Evolutionary conservation across 148 eudicot genomes (phyloP).

Genomic region (Linanthus parryae): DNA sequence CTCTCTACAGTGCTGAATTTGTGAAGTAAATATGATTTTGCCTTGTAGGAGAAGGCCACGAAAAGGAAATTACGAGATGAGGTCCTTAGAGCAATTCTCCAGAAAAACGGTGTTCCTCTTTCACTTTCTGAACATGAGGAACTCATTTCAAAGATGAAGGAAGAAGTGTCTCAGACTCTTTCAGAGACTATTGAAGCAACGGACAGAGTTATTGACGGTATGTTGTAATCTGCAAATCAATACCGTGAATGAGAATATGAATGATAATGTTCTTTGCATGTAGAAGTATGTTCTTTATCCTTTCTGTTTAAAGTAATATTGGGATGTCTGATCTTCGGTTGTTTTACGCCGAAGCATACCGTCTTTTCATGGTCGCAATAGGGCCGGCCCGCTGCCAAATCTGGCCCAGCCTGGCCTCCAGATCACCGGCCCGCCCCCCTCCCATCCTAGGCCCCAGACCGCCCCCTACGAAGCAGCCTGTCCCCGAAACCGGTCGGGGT

Average conservation of each 20-base stretch:
- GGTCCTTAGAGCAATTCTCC: conserved; percentile 17
- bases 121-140: conserved; percentile 15
- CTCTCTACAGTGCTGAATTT: background rate
- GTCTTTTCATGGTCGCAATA: too few relatives aligned
- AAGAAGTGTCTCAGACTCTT: conserved; percentile 16
- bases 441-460: too few relatives aligned
- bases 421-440: too few relatives aligned
- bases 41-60: conserved; percentile 11
- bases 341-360: too few relatives aligned
- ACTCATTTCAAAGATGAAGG: conserved; percentile 17
- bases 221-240: background rate
- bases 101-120: conserved; percentile 10
- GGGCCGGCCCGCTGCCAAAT: too few relatives aligned
- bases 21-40: background rate
- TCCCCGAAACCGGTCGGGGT: too few relatives aligned
- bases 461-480: too few relatives aligned
- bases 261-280: too few relatives aligned
- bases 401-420: too few relatives aligned
- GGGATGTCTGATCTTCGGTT: too few relatives aligned
- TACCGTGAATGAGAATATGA: background rate
- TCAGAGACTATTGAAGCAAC: conserved; percentile 3
- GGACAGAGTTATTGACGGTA: conserved; percentile 8
- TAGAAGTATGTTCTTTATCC: too few relatives aligned
- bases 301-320: too few relatives aligned
- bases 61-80: conserved; percentile 18